phyloP scores from a whole-genome alignment of 1,284 basidiomycete genomes.

The Trametes sp. region DNA sequence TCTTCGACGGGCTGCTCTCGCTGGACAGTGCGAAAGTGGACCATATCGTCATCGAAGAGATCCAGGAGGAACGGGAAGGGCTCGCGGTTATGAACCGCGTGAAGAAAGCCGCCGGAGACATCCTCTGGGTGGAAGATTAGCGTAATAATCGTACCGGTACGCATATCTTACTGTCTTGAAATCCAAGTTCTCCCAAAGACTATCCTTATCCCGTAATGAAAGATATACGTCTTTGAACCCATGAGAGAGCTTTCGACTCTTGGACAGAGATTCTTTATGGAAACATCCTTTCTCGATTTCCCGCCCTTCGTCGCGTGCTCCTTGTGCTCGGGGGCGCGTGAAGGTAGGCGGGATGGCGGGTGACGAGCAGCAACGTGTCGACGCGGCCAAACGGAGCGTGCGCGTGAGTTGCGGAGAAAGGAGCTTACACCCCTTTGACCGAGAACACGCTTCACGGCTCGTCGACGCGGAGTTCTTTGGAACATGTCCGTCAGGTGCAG shows the following conservation, averaged over 20 bases:
- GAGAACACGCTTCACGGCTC: conserved; percentile 6
- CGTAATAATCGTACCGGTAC: conserved; percentile 17
- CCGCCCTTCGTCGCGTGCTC: conserved; percentile 9
- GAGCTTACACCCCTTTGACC: conserved; percentile 5
- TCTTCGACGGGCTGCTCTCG: conserved; percentile 90
- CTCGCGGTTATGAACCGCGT: conserved; percentile 98
- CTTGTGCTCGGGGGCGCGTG: conserved; percentile 6
- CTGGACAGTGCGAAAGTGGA: conserved; percentile 83
- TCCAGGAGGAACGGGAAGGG: conserved; percentile 85
- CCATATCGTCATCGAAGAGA: conserved; percentile 88
- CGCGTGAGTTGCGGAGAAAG: too few species aligned
- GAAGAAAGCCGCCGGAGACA: conserved; percentile 88
- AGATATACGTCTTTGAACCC: background rate
- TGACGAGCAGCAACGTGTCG: background rate
- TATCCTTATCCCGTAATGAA: too few species aligned
- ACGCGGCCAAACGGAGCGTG: background rate
- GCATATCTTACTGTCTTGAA: conserved; percentile 14
- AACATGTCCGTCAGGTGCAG: conserved; percentile 1
- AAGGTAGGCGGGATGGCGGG: conserved; percentile 23
- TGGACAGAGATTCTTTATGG: background rate
- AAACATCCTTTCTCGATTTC: background rate
- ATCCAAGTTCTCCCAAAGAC: background rate
- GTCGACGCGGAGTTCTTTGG: conserved; percentile 5
- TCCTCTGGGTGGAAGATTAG: conserved; percentile 49
- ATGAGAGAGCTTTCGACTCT: background rate